Evolutionary conservation across 768 basidiomycete genomes (phyloP), one percentile per base, ranked within the genome.

Genomic region (Mycena alexandri): DNA sequence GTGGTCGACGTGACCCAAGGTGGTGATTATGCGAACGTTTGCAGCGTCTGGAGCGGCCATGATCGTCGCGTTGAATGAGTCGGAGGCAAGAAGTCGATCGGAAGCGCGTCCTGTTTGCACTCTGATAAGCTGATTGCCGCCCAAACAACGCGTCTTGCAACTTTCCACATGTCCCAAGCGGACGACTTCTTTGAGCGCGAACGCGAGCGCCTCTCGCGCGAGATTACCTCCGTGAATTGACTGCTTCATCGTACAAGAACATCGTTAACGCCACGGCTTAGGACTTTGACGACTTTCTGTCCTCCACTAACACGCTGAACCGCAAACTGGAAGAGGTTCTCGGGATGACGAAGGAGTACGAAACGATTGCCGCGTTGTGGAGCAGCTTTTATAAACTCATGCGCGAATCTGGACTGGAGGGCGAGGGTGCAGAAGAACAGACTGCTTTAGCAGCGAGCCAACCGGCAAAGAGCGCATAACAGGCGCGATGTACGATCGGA

Each of bases 271-370:
- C 61, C 29, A 44, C 22, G 17, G 21, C 16, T n/a, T 72, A 93
- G 95, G 93, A 90, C 21, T 97, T 97, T 74, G 96, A 97, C 74
- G 93, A 95, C 68, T 78, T 97, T 5, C 81, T 98, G 19, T 91
- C 91, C 5, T 90, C 93, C 11, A 90, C 92, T 65, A 98, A 98
- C 74, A 87, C 87, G 29, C 81, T 96, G 22, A 97, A 97, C 76
- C 89, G 95, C 68, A 96, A 95, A 75, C 85, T 97, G 19, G 96
- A 98, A 78, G 95, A 98, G 75, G 94, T 96, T 2, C 81, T 92
- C 25, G 93, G 93, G 12, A 96, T 97, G 88, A 95, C 96, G 7
- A 90, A 89, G 64, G 96, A 96, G 82, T 96, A 97, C 76, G 88
- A 92, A 56, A 95, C 92, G 3, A 94, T 96, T 46, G 93, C 95